Evolutionary conservation across 768 basidiomycete genomes (phyloP).

Genomic region (Daedaleopsis sinensis): DNA sequence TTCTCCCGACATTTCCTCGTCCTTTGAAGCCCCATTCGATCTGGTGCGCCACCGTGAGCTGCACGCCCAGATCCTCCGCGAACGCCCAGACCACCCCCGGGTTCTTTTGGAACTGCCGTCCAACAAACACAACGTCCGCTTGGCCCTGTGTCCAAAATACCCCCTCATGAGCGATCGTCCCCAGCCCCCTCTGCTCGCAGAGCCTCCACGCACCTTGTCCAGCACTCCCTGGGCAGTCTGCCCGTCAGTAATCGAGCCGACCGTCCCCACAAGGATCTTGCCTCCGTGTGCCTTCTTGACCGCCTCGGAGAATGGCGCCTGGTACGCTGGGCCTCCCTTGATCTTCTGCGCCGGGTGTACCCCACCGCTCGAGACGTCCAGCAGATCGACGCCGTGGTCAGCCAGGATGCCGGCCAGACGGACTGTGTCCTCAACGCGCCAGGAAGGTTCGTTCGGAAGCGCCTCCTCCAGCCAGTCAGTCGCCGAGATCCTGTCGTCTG

Average conservation of each 20-base stretch:
- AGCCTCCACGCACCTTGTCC: constrained; percentile 34
- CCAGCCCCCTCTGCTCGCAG: constrained; percentile 19
- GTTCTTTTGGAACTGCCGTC: constrained; percentile 58
- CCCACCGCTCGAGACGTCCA: constrained; percentile 75
- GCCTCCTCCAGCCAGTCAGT: constrained; percentile 73
- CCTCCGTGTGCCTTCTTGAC: constrained; percentile 50
- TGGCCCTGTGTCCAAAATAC: constrained; percentile 41
- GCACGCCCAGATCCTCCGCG: constrained; percentile 58
- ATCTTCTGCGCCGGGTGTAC: constrained; percentile 44
- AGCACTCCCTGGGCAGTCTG: constrained; percentile 60
- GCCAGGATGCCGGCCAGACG: constrained; percentile 59
- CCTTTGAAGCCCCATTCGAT: constrained; percentile 58
- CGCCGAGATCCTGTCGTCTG: constrained; percentile 55
- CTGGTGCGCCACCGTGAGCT: constrained; percentile 50
- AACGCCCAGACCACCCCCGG: constrained; percentile 53
- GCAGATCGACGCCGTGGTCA: constrained; percentile 70
- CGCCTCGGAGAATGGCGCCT: constrained; percentile 20
- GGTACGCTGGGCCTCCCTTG: constrained; percentile 39
- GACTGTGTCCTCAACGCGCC: constrained; percentile 72
- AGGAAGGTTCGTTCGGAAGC: constrained; percentile 60
- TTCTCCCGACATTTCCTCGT: constrained; percentile 19
- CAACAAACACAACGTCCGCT: constrained; percentile 52
- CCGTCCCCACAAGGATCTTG: constrained; percentile 47
- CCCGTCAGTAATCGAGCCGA: constrained; percentile 60
- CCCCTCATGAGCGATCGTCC: constrained; percentile 3